A percentile compares a stretch with the other conserved stretches of the same genome.
phyloP scores from a whole-genome alignment of 345 rosid species.

The Lumnitzera racemosa region DNA sequence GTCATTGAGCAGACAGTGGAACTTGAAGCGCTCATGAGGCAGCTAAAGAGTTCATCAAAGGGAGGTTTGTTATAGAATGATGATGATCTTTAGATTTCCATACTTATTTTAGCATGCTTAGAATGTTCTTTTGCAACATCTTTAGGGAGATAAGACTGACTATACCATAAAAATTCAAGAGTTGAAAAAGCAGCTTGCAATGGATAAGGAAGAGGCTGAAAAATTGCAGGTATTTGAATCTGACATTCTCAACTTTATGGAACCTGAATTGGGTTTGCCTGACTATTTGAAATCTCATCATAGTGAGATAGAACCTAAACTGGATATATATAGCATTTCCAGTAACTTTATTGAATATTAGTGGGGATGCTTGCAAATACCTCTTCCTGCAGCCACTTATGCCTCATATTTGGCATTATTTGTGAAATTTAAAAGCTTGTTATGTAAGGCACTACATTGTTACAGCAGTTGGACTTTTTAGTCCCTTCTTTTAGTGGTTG shows the following conservation, averaged over 20 bases:
- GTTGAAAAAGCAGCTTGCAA: slow-evolving; percentile 72
- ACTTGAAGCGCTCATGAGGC: slow-evolving; percentile 65
- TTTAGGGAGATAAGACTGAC: slow-evolving; percentile 73
- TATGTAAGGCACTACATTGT: no score
- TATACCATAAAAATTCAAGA: slow-evolving; percentile 74
- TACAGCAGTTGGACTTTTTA: no score
- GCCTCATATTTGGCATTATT: no score
- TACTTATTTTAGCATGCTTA: slow-evolving; percentile 6
- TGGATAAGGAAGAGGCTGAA: slow-evolving; percentile 85
- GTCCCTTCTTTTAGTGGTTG: no score
- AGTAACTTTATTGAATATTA: not conserved
- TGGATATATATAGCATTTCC: no score
- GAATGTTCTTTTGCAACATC: not conserved
- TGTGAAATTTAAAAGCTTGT: no score
- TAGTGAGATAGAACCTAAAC: no score
- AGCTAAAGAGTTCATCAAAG: slow-evolving; percentile 55
- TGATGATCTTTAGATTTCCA: slow-evolving; percentile 3
- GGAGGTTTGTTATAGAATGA: slow-evolving; percentile 21
- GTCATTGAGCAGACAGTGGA: slow-evolving; percentile 49
- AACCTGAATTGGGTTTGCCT: no score
- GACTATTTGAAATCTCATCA: no score
- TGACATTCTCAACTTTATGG: not conserved
- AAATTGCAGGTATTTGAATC: slow-evolving; percentile 54
- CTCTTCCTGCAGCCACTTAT: no score
- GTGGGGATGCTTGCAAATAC: not conserved